Base-by-base conservation (phyloP, 2,329 filamentous ascomycete species). In the Aspergillus clavatus region DNA sequence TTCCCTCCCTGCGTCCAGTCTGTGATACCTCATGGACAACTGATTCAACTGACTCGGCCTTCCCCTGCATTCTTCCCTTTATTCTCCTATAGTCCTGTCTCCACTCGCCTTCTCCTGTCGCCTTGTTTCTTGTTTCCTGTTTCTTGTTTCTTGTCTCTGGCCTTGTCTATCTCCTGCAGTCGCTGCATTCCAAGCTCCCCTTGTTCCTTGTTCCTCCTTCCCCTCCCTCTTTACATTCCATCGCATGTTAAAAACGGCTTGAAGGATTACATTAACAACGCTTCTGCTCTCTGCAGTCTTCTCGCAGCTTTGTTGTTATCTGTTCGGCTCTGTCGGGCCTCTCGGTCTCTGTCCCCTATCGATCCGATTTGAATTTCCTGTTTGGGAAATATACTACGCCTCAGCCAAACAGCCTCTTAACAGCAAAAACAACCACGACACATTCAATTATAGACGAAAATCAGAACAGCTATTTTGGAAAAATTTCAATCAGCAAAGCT, bases 61-160 rank as follows among this genome's bases (percentile, higher is more conserved):
- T 36, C 26, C n/a, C 41, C 48, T 51, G 41, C 50, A 49, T 52
- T 51, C 47, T 49, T 48, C 37, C 33, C 43, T 46, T 48, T 51
- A 51, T 53, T 47, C 44, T 50, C 42, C 46, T 48, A 51, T 48
- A 42, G 23, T 29, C 21, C 36, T 26, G n/a, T 42, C 43, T 35
- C 41, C 43, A 40, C 45, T 52, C 36, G 43, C 40, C 43, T 40
- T 40, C 40, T 48, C 14, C 24, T 42, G 43, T 41, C 36, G n/a
- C n/a, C n/a, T 45, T 43, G 22, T 37, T 39, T 47, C 33, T 24
- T n/a, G 21, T 41, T 28, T 29, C 28, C 26, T 40, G 14, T 24
- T 36, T 37, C 39, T n/a, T 26, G 42, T 41, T 24, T 24, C 4
- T 8, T 24, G 23, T 24, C 23, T 24, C n/a, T n/a, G n/a, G n/a